These are phyloP conservation scores for cucumber (Cucumis sativus) DNA, from an alignment of 306 rosid species.

Conservation along the genomic window Cucumber_9930_V3 NC_026660.2:5357001-5357500, in stretches of 20 bases:
- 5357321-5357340: background rate
- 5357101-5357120: background rate
- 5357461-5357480: background rate
- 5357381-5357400: background rate
- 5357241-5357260: background rate
- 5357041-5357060: conserved; percentile 72
- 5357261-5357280: background rate
- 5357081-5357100: background rate
- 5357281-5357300: background rate
- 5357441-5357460: background rate
- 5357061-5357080: conserved; percentile 31
- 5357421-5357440: background rate
- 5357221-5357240: background rate
- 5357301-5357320: background rate
- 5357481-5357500: background rate
- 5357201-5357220: background rate
- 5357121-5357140: background rate
- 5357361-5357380: background rate
- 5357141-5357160: background rate
- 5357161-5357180: background rate
- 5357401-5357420: background rate
- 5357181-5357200: background rate
- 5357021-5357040: conserved; percentile 82
- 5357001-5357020: conserved; percentile 64
- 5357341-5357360: background rate